phyloP scores from a whole-genome alignment of 2,329 filamentous ascomycete species.

The Monilinia aucupariae region DNA sequence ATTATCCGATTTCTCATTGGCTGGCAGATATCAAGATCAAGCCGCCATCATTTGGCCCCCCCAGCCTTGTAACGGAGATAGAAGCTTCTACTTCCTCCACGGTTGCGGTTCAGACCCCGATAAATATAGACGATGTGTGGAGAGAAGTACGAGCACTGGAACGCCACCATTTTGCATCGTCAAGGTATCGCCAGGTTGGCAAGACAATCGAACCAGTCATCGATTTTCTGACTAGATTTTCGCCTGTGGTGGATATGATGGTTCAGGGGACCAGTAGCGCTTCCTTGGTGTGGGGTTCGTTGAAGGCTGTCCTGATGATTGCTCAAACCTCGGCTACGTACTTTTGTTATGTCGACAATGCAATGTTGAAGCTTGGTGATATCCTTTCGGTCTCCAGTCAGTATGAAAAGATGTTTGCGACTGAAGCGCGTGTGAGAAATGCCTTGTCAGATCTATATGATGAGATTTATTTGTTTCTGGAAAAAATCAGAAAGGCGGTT shows the following conservation, averaged over 20 bases:
- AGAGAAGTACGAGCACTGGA: slow-evolving; percentile 15
- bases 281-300: slow-evolving; percentile 12
- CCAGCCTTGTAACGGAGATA: neutral
- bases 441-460: slow-evolving; percentile 9
- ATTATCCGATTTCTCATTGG: neutral
- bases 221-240: slow-evolving; percentile 12
- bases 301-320: slow-evolving; percentile 14
- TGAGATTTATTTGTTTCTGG: slow-evolving; percentile 12
- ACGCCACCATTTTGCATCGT: slow-evolving; percentile 11
- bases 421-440: slow-evolving; percentile 4
- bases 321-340: slow-evolving; percentile 15
- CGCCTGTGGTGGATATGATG: slow-evolving; percentile 14
- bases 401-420: slow-evolving; percentile 15
- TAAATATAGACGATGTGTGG: slow-evolving; percentile 15
- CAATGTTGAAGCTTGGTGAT: slow-evolving; percentile 12
- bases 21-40: slow-evolving; percentile 1
- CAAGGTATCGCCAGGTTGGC: slow-evolving; percentile 11
- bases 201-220: slow-evolving; percentile 13
- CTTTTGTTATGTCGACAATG: slow-evolving; percentile 11
- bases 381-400: slow-evolving; percentile 7
- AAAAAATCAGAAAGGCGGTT: slow-evolving; percentile 7
- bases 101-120: neutral
- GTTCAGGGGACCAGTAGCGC: slow-evolving; percentile 12
- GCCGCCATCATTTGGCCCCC: neutral
- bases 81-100: neutral